phyloP scores from a whole-genome alignment of 208 protist genomes.

The Dictyostelium gargantuum region DNA sequence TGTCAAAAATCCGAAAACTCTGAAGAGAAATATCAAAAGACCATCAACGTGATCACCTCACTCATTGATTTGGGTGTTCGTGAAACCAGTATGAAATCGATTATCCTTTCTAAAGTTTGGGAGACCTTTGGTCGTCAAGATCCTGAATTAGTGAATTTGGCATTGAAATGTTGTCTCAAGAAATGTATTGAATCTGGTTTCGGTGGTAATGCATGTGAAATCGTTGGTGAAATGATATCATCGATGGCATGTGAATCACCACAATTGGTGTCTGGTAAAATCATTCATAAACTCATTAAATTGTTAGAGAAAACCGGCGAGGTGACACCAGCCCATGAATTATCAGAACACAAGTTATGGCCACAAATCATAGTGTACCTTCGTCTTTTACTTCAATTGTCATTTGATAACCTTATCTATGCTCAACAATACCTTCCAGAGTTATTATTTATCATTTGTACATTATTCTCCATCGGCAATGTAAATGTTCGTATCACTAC shows the following conservation, averaged over 20 bases:
- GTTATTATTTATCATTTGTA: constrained; percentile 69
- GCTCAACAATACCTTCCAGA: constrained; percentile 72
- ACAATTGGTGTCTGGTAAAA: constrained; percentile 63
- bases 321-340: not conserved
- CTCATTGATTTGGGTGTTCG: constrained; percentile 73
- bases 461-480: constrained; percentile 64
- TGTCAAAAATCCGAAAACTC: not conserved
- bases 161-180: constrained; percentile 31
- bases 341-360: constrained; percentile 60
- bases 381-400: constrained; percentile 72
- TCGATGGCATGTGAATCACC: constrained; percentile 50
- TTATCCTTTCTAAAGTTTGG: constrained; percentile 46
- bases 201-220: constrained; percentile 20
- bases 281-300: constrained; percentile 47
- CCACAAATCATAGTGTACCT: constrained; percentile 62
- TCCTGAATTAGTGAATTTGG: not conserved
- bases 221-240: constrained; percentile 50
- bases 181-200: constrained; percentile 35
- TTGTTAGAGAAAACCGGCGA: not conserved
- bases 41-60: constrained; percentile 47
- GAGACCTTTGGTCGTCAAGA: constrained; percentile 41
- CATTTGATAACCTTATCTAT: constrained; percentile 76
- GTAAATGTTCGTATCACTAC: constrained; percentile 49
- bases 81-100: constrained; percentile 38
- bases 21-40: constrained; percentile 62